Percentiles rank a stretch among this genome's conserved stretches.
These are phyloP conservation scores for Mycena indigotica DNA, from an alignment of 768 basidiomycete species.

Conservation along the genomic window DNA sequence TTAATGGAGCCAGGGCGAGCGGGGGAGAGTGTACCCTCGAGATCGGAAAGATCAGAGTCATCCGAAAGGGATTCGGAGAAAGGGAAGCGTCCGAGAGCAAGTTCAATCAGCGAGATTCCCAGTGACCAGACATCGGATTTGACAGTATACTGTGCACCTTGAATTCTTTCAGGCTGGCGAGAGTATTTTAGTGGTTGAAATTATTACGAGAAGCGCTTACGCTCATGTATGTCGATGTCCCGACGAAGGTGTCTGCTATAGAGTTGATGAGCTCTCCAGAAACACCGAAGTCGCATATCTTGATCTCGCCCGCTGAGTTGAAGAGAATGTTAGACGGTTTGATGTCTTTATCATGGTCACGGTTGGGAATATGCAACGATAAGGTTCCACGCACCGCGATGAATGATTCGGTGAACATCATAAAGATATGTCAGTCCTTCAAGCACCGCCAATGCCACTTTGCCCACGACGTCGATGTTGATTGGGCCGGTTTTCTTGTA, in stretches of 20 bases:
- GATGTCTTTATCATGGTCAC: slow-evolving; percentile 86
- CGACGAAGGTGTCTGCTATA: slow-evolving; percentile 98
- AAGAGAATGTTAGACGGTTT: slow-evolving; percentile 97
- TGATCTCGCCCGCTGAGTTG: slow-evolving; percentile 94
- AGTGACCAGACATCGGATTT: slow-evolving; percentile 99
- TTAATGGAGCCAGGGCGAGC: slow-evolving; percentile 57
- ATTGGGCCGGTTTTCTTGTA: slow-evolving; percentile 96
- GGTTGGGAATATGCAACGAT: too few relatives aligned
- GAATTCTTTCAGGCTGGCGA: slow-evolving; percentile 93
- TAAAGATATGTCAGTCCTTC: slow-evolving; percentile 97
- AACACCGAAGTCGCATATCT: slow-evolving; percentile 99
- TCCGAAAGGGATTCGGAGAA: slow-evolving; percentile 83
- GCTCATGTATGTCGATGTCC: slow-evolving; percentile 99
- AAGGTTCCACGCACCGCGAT: slow-evolving; percentile 93
- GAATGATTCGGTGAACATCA: slow-evolving; percentile 96
- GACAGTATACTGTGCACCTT: slow-evolving; percentile 97
- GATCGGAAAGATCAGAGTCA: slow-evolving; percentile 78
- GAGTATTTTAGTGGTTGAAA: background rate
- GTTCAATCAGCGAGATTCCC: slow-evolving; percentile 94
- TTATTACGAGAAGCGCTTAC: slow-evolving; percentile 52
- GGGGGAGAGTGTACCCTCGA: slow-evolving; percentile 81
- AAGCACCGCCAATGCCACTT: slow-evolving; percentile 90
- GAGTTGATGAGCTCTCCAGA: slow-evolving; percentile 99
- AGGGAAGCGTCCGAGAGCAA: slow-evolving; percentile 95
- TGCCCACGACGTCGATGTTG: slow-evolving; percentile 87